Evolutionary conservation across 352 stramenopile species (phyloP), one percentile per base, ranked within the genome.

Genomic region (Globisporangium iwayamae): DNA sequence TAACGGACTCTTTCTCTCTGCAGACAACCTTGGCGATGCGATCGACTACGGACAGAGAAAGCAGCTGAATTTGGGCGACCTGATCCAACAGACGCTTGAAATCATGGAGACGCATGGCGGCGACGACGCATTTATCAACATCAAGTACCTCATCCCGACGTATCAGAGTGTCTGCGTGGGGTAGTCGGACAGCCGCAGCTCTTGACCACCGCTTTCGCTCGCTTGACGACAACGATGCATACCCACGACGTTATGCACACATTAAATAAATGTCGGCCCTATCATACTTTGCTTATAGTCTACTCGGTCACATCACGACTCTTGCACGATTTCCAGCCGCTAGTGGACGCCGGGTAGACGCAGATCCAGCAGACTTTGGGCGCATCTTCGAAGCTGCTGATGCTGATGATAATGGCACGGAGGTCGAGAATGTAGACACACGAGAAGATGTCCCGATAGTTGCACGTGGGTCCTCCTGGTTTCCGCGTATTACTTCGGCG

Each of bases 111-210:
- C 91, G 6, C 90, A 98, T 62, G 96, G 96, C 34, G 96, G 96
- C 18, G 90, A 98, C 69, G 92, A 99, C 72, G 96, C 96, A 4
- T 99, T 99, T 74, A 98, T 99, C 73, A 99, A 99, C 79, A 99
- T 99, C 75, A 99, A 99, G 69, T 99, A 99, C 67, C 87, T 99
- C 61, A 78, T 99, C 25, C 96, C 96, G 3, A 97, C 96, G 1
- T 99, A 98, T 77, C 92, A 98, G 74, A 98, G 91, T 68, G 90
- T 94, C 9, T 94, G 85, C 43, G 79, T 93, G 10, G 83, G 83
- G 48, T 94, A 66, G 64, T 7, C 7, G 2, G 7, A 4, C 11
- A n/a, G 4, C 2, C 18, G n/a, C 20, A 54, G 25, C 45, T 32
- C 5, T 32, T 5, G 52, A 46, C 18, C 38, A 18, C 11, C n/a